Conservation (phyloP, 306 rosid species). For the Oemleria cerasiformis region DNA sequence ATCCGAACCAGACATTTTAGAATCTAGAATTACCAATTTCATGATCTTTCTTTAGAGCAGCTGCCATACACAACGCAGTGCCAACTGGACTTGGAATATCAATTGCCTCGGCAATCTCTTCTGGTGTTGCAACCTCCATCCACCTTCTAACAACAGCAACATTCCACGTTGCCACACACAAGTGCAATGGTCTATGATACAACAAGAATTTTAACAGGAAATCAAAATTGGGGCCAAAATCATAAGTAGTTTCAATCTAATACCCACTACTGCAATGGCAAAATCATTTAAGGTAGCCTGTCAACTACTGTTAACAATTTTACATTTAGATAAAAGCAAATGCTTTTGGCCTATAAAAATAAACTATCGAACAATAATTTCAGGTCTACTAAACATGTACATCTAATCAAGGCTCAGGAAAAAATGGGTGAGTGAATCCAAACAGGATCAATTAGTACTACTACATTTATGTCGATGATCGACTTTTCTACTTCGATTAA, state of each 20-base stretch:
- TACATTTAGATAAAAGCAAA: background rate
- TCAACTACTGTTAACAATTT: background rate
- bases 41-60: constrained; percentile 92
- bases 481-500: background rate
- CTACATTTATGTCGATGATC: background rate
- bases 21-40: constrained; percentile 63
- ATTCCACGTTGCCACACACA: constrained; percentile 93
- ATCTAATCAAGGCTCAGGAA: background rate
- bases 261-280: background rate
- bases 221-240: constrained; percentile 13
- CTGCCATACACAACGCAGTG: constrained; percentile 97
- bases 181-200: constrained; percentile 80
- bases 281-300: background rate
- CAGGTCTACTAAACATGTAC: background rate
- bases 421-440: background rate
- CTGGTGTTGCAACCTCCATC: constrained; percentile 80
- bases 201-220: constrained; percentile 29
- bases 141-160: constrained; percentile 92
- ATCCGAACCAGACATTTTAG: constrained; percentile 4
- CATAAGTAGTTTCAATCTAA: constrained; percentile 4
- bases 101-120: constrained; percentile 84
- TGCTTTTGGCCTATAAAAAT: constrained; percentile 6
- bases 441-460: background rate
- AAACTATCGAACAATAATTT: background rate
- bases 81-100: constrained; percentile 78